A percentile compares a stretch with the other conserved stretches of the same genome.
These are phyloP conservation scores for Trypanosoma conorhini DNA, from an alignment of 208 protist species.

Conservation along the genomic window DNA sequence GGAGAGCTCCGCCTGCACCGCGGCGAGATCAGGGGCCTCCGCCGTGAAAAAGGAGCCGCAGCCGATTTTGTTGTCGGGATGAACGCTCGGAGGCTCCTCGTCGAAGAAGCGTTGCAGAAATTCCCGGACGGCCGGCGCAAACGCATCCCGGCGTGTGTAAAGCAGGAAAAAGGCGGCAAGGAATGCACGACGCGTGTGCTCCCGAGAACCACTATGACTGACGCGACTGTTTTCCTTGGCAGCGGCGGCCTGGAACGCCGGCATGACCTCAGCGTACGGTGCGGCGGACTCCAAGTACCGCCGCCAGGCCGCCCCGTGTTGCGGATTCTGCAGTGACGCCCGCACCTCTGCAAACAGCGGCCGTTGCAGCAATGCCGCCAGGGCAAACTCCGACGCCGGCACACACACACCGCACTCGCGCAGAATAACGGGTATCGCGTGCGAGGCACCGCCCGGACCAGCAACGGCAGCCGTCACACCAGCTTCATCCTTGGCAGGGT, in stretches of 20 bases:
- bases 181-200: slow-evolving; percentile 48
- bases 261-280: slow-evolving; percentile 41
- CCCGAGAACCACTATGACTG: not conserved
- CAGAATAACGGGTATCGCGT: slow-evolving; percentile 19
- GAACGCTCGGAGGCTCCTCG: slow-evolving; percentile 15
- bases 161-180: slow-evolving; percentile 68
- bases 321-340: slow-evolving; percentile 45
- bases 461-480: not conserved
- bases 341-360: slow-evolving; percentile 67
- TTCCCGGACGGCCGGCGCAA: slow-evolving; percentile 53
- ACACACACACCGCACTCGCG: slow-evolving; percentile 19
- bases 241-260: slow-evolving; percentile 54
- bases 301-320: slow-evolving; percentile 45
- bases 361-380: slow-evolving; percentile 50
- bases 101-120: slow-evolving; percentile 77
- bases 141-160: slow-evolving; percentile 76
- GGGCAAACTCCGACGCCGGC: slow-evolving; percentile 23
- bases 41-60: slow-evolving; percentile 49
- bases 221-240: slow-evolving; percentile 4
- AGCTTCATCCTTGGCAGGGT: not conserved
- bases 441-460: not conserved
- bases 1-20: slow-evolving; percentile 62
- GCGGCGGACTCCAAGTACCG: slow-evolving; percentile 43
- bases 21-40: slow-evolving; percentile 45
- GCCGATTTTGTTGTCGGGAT: not conserved